Percentiles rank a stretch among this genome's conserved stretches.
phyloP scores from a whole-genome alignment of 2,329 filamentous ascomycete genomes.

The Scortechinia acanthostroma region DNA sequence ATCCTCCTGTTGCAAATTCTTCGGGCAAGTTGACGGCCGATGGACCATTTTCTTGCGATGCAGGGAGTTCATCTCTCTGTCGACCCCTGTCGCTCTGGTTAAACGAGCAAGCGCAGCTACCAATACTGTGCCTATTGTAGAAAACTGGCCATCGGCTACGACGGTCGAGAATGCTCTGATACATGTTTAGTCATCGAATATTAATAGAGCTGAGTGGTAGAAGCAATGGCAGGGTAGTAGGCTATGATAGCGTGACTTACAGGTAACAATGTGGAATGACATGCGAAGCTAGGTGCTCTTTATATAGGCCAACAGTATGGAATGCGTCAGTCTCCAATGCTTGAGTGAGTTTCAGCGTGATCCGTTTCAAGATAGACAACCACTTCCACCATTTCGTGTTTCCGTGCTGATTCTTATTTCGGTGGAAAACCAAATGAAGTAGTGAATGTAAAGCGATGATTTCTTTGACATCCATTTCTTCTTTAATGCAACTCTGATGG shows the following conservation, averaged over 20 bases:
- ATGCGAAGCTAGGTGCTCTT: background rate
- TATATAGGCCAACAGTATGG: background rate
- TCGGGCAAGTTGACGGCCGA: too few relatives aligned
- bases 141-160: background rate
- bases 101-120: background rate
- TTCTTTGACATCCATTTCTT: background rate
- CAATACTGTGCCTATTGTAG: background rate
- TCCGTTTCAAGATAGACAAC: background rate
- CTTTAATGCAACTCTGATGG: too few relatives aligned
- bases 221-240: too few relatives aligned
- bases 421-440: background rate
- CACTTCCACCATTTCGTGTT: constrained; percentile 2
- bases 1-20: constrained; percentile 1
- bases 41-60: background rate
- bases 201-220: too few relatives aligned
- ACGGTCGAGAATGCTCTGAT: background rate
- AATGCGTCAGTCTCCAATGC: background rate
- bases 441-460: background rate
- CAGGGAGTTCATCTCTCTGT: background rate
- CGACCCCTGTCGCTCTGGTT: background rate
- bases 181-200: background rate
- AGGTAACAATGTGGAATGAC: background rate
- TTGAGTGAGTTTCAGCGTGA: background rate
- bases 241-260: background rate
- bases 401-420: background rate